Base-by-base conservation (phyloP, 2,329 filamentous ascomycete genomes). In the Trichoderma polysporum region DNA sequence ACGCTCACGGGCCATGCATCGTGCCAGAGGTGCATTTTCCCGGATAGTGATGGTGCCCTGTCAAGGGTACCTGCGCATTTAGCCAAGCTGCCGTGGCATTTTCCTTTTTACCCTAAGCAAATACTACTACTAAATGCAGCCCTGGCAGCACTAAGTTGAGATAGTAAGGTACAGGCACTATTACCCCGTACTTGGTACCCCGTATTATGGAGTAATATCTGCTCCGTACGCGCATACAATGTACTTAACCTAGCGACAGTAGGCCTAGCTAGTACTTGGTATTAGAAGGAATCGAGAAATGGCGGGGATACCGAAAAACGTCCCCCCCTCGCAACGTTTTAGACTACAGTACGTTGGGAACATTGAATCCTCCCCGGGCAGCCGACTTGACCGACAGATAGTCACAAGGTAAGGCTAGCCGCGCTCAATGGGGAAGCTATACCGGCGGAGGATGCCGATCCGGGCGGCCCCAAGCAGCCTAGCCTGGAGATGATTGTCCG, bases 401-500 rank as follows among this genome's bases (percentile, higher is more conserved):
- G 57, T 47, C 57, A 60, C 35, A 58, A 49, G 57, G 41, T 29
- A 49, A 31, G 41, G 39, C 41, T 35, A 35, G 27, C 4, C 27
- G 37, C n/a, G 27, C 58, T 61, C 45, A 50, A 61, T 61, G 56
- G 56, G 56, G 54, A 58, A 59, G 56, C 56, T 33, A 25, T n/a
- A 33, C 10, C 17, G 4, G 31, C 59, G 59, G 59, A 62, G 47
- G 47, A 39, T 52, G 59, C 47, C 33, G 59, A 62, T 62, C 59
- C 59, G 59, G 59, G 25, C 33, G 59, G 47, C 47, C 27, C 59
- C 47, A 62, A 62, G 33, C 45, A 62, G 59, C 33, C n/a, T 62
- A 62, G 59, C 47, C 47, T 57, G 15, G 22, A 33, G 27, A 29
- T 60, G 58, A 61, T 61, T 50, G 45, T 61, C 58, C 58, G 58